Percentiles rank a stretch among this genome's conserved stretches.
Evolutionary conservation across 805 yeast species (phyloP).

Genomic region (Cyberlindnera japonica): DNA sequence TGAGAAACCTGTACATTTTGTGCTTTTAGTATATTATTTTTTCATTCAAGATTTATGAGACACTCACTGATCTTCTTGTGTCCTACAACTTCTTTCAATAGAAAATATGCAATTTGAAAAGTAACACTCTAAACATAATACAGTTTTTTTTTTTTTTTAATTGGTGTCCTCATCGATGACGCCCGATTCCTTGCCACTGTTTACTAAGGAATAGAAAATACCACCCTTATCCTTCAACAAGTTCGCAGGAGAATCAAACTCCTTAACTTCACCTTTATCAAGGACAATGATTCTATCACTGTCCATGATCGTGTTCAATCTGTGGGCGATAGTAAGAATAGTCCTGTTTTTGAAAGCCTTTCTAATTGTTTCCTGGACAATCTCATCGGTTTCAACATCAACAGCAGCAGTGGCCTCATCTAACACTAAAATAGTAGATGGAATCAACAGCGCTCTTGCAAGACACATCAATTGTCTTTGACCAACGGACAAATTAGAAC

Average conservation of each 20-base stretch:
- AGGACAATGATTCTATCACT: constrained; percentile 74
- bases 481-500: constrained; percentile 69
- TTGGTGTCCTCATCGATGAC: constrained; percentile 8
- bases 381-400: constrained; percentile 78
- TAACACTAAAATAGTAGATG: constrained; percentile 59
- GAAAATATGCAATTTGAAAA: not conserved
- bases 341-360: constrained; percentile 72
- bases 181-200: constrained; percentile 37
- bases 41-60: too few species aligned
- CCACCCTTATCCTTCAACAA: constrained; percentile 64
- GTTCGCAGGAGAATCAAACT: constrained; percentile 67
- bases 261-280: constrained; percentile 72
- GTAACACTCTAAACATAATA: not conserved
- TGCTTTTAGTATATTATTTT: too few species aligned
- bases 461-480: constrained; percentile 79
- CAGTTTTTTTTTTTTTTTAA: not conserved
- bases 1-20: not conserved
- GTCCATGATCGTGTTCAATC: constrained; percentile 79
- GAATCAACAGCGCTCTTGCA: constrained; percentile 70
- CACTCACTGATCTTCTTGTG: too few species aligned
- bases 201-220: constrained; percentile 74
- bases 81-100: too few species aligned
- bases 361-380: constrained; percentile 76
- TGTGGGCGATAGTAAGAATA: constrained; percentile 79
- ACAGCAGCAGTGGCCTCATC: constrained; percentile 92